Conservation (phyloP, 1,139 yeast genomes). For the Geotrichum restrictum region DNA sequence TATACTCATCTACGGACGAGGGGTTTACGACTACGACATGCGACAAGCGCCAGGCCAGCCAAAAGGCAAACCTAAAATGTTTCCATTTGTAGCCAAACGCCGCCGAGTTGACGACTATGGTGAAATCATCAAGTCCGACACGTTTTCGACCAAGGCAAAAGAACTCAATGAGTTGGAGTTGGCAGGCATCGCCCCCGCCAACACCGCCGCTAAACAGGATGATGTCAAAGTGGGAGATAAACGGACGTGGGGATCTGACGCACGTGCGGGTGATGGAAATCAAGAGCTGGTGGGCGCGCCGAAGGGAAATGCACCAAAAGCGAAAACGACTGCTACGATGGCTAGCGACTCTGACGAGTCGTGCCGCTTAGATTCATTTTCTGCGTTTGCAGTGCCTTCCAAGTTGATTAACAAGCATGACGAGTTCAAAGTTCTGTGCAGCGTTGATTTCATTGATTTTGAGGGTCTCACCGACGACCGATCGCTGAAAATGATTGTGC, state of each 20-base stretch:
- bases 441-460: constrained; percentile 72
- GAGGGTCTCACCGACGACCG: constrained; percentile 83
- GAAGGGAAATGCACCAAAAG: background rate
- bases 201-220: constrained; percentile 12
- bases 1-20: constrained; percentile 40
- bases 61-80: constrained; percentile 67
- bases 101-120: constrained; percentile 83
- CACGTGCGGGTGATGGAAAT: too few relatives aligned
- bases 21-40: constrained; percentile 55
- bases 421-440: constrained; percentile 58
- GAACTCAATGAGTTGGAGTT: background rate
- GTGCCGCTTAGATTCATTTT: constrained; percentile 54
- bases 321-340: constrained; percentile 1
- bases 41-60: constrained; percentile 55
- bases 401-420: constrained; percentile 41
- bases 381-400: constrained; percentile 46
- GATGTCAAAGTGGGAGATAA: constrained; percentile 40
- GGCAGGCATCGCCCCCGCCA: too few relatives aligned
- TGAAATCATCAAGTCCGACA: constrained; percentile 58
- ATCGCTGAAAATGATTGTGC: constrained; percentile 73
- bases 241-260: constrained; percentile 38
- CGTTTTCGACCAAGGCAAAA: constrained; percentile 41
- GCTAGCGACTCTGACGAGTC: constrained; percentile 40
- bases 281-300: background rate
- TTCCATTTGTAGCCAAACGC: constrained; percentile 61